These are phyloP conservation scores for Nicotiana paniculata DNA, from an alignment of 257 asterid species.

Conservation along the genomic window DNA sequence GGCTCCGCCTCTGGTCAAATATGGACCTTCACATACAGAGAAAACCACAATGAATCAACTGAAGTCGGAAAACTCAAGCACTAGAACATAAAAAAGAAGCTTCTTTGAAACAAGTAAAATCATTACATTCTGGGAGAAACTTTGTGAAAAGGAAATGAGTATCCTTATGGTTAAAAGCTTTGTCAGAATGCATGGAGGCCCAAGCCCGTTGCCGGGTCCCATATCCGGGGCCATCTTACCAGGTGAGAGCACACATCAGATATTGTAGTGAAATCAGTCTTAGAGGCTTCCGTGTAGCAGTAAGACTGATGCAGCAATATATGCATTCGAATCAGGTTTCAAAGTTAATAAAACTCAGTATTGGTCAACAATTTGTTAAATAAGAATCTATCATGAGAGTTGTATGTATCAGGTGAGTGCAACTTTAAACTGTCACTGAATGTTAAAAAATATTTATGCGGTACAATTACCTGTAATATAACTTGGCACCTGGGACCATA, in stretches of 20 bases:
- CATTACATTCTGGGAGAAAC: background rate
- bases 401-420: background rate
- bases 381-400: background rate
- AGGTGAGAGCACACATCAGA: background rate
- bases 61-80: background rate
- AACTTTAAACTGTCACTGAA: background rate
- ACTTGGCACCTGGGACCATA: background rate
- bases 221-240: background rate
- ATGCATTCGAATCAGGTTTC: background rate
- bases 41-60: background rate
- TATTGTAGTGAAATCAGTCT: background rate
- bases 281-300: background rate
- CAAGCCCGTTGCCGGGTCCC: background rate
- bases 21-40: background rate
- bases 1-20: no score
- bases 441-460: background rate
- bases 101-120: background rate
- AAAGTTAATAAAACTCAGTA: background rate
- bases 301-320: background rate
- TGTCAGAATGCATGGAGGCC: background rate
- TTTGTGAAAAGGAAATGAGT: background rate
- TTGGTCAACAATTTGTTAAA: background rate
- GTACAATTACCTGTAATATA: background rate
- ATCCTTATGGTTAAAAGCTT: background rate
- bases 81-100: background rate